Evolutionary conservation across 2,329 filamentous ascomycete genomes (phyloP), one percentile per base, ranked within the genome.

Genomic region (Calonectria crousiana): DNA sequence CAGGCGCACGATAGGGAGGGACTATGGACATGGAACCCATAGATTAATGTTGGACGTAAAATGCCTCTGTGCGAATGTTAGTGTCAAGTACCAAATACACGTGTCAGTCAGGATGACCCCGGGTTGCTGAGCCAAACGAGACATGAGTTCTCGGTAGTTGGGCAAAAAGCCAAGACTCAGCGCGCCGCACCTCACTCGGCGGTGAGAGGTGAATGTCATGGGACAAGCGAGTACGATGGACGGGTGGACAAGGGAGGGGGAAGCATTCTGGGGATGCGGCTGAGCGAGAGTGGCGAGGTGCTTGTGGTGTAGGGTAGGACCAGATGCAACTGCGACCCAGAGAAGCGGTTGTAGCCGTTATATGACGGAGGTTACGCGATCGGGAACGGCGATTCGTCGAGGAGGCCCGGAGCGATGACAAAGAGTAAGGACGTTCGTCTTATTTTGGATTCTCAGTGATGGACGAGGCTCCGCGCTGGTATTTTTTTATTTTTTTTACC

Each of bases 291-390:
- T 58, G 58, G 68, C 68, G 28, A 65, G 26, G 36, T 32, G 53
- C 20, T 38, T 11, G 38, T 47, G 41, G 6, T 71, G 68, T 71
- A 71, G 60, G 68, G 68, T 71, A 71, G 68, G 34, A 65, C 60
- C 32, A 13, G 34, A 71, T 65, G 58, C 32, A 51, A 41, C 56
- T 4, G n/a, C 51, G 38, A 47, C 60, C 26, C 6, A 26, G 20
- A 26, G 26, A 23, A 34, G 56, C 16, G 47, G 53, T 34, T 49
- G 34, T 18, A 71, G 56, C 67, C 67, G 67, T 49, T 18, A 36
- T 34, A 56, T 23, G 34, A 71, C 58, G 68, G 58, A 71, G 68
- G 49, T 52, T 23, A 23, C 58, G 34, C 34, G 38, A 28, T 23
- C 34, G 16, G 5, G 26, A 3, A 36, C 58, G 58, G 56, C 58